Percentiles rank a stretch among this genome's conserved stretches.
phyloP scores from a whole-genome alignment of 1,284 basidiomycete genomes.

The Pseudozyma thailandica region DNA sequence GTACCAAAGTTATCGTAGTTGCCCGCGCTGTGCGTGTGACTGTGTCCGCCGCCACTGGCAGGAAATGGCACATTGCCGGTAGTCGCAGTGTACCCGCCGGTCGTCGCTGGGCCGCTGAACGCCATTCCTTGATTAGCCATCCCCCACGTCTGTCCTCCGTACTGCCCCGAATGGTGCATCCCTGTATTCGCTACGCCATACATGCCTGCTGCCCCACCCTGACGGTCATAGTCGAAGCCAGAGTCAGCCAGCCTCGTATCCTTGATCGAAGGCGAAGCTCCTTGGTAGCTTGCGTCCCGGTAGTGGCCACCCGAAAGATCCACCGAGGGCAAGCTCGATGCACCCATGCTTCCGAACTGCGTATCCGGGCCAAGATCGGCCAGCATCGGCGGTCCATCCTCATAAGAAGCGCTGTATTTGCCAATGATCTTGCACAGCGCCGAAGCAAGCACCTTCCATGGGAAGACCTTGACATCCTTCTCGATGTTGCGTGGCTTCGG shows the following conservation, averaged over 20 bases:
- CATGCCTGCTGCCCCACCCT: conserved; percentile 20
- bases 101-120: conserved; percentile 13
- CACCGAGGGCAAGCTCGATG: conserved; percentile 20
- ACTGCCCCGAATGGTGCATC: conserved; percentile 14
- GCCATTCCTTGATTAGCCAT: conserved; percentile 31
- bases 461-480: conserved; percentile 96
- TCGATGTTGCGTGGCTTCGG: conserved; percentile 96
- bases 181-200: conserved; percentile 23
- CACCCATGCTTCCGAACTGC: conserved; percentile 22
- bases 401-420: conserved; percentile 75
- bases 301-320: conserved; percentile 47
- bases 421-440: conserved; percentile 91
- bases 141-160: conserved; percentile 27
- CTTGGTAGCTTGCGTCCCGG: conserved; percentile 29
- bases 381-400: conserved; percentile 37
- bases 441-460: conserved; percentile 83
- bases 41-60: conserved; percentile 10
- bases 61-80: conserved; percentile 16
- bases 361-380: conserved; percentile 30
- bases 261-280: conserved; percentile 28
- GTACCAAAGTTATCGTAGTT: conserved; percentile 32
- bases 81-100: conserved; percentile 12
- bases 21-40: conserved; percentile 35
- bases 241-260: conserved; percentile 23
- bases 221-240: conserved; percentile 42